Evolutionary conservation across 768 basidiomycete genomes (phyloP), one percentile per base, ranked within the genome.

Genomic region (Lactifluus rugatus): DNA sequence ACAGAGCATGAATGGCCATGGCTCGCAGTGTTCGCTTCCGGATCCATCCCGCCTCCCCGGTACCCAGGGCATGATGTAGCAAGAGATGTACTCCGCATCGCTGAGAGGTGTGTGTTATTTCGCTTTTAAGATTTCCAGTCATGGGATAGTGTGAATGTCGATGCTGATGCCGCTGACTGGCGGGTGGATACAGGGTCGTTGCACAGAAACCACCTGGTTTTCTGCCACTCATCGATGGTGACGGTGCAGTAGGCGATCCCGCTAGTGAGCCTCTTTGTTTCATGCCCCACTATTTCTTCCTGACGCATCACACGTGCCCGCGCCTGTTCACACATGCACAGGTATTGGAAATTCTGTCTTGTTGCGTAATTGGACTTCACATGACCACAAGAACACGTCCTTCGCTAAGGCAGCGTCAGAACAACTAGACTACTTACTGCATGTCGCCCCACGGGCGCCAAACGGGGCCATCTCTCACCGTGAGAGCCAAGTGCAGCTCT

Each of bases 401-500:
- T 81, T 72, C 65, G 66, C 72, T 0, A 53, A 62, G 2, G 80
- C 79, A 10, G 81, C 78, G 3, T 58, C 62, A 2, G 68, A 70
- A n/a, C 77, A 85, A 66, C 70, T 83, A 5, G 57, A 71, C 5
- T 82, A 78, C 65, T 70, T 84, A 11, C 69, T 81, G 5, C 58
- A 75, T 23, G 48, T 66, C 25, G 76, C 74, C 2, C 80, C 80
- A 16, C 70, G 74, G 9, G 74, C 80, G 5, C 39, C 58, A 0
- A 69, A 73, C 45, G 84, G 84, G 8, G 83, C 84, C 0, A 84
- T 85, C 47, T 82, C 81, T 28, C 83, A 85, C 57, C 69, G 83
- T 3, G 59, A 66, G 41, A 71, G 76, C 56, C 68, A 83, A 68
- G 78, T 77, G 21, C 81, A 83, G 66, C 71, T 81, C 26, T 82